These are phyloP conservation scores for Tripterygium wilfordii DNA, from an alignment of 177 flowering plant species.

Conservation along the genomic window DNA sequence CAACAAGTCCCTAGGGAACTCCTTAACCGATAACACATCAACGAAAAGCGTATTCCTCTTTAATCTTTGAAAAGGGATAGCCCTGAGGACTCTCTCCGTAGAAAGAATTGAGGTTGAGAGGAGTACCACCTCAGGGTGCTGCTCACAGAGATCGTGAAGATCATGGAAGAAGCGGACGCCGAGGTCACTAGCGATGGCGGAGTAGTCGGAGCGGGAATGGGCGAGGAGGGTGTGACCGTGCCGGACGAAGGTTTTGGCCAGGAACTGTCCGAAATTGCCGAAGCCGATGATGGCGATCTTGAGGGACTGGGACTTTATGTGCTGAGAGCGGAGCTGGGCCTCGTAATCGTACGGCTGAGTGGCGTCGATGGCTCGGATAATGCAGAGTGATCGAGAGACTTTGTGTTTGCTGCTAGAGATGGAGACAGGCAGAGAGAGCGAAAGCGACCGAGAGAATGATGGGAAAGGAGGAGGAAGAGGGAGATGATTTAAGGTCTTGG, in stretches of 20 bases:
- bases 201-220: constrained; percentile 36
- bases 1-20: constrained; percentile 24
- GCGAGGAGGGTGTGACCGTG: constrained; percentile 39
- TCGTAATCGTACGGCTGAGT: constrained; percentile 17
- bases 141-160: constrained; percentile 34
- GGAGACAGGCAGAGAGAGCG: not conserved
- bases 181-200: constrained; percentile 16
- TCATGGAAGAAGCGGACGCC: constrained; percentile 26
- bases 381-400: not conserved
- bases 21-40: constrained; percentile 41
- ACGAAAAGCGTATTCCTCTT: constrained; percentile 31
- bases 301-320: constrained; percentile 11
- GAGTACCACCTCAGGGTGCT: constrained; percentile 39
- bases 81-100: constrained; percentile 16
- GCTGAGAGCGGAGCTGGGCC: constrained; percentile 6
- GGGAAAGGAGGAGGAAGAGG: not conserved
- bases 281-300: constrained; percentile 42
- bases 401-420: not conserved
- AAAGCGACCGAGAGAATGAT: not conserved
- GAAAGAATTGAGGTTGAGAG: constrained; percentile 41
- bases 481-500: not conserved
- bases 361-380: constrained; percentile 16
- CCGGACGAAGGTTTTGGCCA: constrained; percentile 24
- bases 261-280: constrained; percentile 49
- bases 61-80: constrained; percentile 30